phyloP scores from a whole-genome alignment of 768 basidiomycete genomes.

The Leccinum aurantiacum region DNA sequence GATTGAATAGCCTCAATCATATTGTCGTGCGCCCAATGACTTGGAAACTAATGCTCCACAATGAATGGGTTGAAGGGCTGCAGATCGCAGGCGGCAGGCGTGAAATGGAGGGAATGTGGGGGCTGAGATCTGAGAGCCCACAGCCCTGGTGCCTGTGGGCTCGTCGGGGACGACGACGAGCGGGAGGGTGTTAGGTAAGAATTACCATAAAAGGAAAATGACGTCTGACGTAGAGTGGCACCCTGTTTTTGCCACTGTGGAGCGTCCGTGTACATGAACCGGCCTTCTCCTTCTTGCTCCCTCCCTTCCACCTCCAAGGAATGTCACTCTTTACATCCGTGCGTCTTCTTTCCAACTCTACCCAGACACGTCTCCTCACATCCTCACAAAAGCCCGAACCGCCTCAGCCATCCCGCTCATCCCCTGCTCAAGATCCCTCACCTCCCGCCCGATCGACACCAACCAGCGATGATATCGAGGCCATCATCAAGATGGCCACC shows the following conservation, averaged over 20 bases:
- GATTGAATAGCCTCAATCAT: not conserved
- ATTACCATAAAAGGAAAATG: conserved; percentile 23
- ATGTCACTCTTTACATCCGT: conserved; percentile 19
- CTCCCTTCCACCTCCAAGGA: conserved; percentile 2
- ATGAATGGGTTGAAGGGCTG: not conserved
- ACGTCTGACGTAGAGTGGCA: conserved; percentile 37
- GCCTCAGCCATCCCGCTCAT: not conserved
- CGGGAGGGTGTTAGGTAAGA: conserved; percentile 7
- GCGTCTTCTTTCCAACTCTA: not conserved
- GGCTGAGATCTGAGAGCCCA: not conserved
- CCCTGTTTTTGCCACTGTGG: conserved; percentile 38
- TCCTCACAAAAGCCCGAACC: conserved; percentile 15
- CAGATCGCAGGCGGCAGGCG: not conserved
- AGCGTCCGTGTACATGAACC: conserved; percentile 33
- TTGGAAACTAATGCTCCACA: not conserved
- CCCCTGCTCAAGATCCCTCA: conserved; percentile 9
- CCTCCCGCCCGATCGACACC: conserved; percentile 34
- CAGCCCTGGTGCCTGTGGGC: conserved; percentile 8
- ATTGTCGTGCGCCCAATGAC: not conserved
- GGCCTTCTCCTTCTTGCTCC: conserved; percentile 13
- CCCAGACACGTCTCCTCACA: not conserved
- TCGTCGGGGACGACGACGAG: conserved; percentile 3
- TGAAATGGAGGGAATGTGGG: not conserved
- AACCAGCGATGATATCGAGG: conserved; percentile 86
- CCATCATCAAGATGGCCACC: conserved; percentile 89